Base-by-base conservation (phyloP, 177 flowering plant species). In the Vitis hybrid region DNA sequence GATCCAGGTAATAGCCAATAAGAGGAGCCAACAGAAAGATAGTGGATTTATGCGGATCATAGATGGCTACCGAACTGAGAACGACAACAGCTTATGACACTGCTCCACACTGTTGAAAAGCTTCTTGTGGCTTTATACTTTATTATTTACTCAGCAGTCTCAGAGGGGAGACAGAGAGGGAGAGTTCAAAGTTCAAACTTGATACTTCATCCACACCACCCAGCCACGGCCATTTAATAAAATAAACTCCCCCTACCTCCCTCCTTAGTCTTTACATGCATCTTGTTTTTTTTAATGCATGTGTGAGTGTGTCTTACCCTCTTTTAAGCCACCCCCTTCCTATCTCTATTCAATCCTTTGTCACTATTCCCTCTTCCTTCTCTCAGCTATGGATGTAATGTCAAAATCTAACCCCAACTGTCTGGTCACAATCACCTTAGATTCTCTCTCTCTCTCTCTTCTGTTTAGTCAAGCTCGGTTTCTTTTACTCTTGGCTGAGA, bases 351-450 rank as follows among this genome's bases (percentile, higher is more conserved):
- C 56, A 40, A 4, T 7, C 24, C 27, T 48, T 30, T 30, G 13
- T 55, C 77, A 56, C 68, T 70, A 55, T 64, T 61, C 56, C 67
- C 24, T 62, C n/a, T 68, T 68, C 35, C 60, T 7, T 5, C 35
- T 32, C 58, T 12, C 59, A 15, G 19, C 57, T 46, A 51, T 52
- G 7, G 64, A 74, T 62, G 83, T 76, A 62, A 76, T 8, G 85
- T 80, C 87, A 74, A 76, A 52, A 78, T 84, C 85, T 58, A 68
- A 63, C 64, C 70, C 83, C 24, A 67, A 55, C 2, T 73, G 85
- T 78, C 65, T 57, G 50, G 87, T 82, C 87, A 70, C 80, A 35
- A 67, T 84, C 87, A 77, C 73, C 73, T 48, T 82, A 76, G 77
- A 72, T 74, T 69, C 73, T 74, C 65, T 56, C 60, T 19, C 70